Base-by-base conservation (phyloP, 345 rosid genomes). In the Citrus australasica region DNA sequence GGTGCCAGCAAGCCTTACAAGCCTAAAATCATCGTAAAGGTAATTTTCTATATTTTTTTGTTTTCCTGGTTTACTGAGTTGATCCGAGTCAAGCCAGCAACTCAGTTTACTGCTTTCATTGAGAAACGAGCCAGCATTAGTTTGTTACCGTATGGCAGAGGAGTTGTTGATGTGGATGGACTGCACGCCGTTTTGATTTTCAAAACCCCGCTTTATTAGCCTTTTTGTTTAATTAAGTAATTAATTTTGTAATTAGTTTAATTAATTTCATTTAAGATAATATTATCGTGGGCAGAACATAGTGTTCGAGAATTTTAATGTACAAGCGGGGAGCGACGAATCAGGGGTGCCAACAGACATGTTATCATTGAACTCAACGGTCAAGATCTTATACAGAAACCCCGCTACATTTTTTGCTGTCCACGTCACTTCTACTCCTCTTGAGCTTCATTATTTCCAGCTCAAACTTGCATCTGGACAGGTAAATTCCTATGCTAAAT, bases 321-420 rank as follows among this genome's bases (percentile, higher is more conserved):
- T 94, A 30, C 99, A 96, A 74, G 97, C 99, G 3, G 99, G 99
- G 80, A 96, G 69, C 69, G 99, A 96, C 79, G 77, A 48, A 28
- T 80, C 94, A 5, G 99, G 99, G 51, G 97, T 96, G 76, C 88
- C 97, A 55, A 96, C 99, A 32, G 99, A 96, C 74, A 96, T 96
- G 99, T 77, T 96, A 58, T 79, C 99, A 13, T 64, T 96, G 65
- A 96, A 96, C 79, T 92, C 97, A 25, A 93, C 99, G 90, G 98
- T 96, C 68, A 90, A 78, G 94, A 86, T 96, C 76, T 86, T 83
- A 30, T 96, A 91, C 90, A 80, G 86, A 67, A 96, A 96, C 67
- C 93, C 98, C 4, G 94, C 91, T 4, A 89, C 95, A 2, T 96
- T 96, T 80, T 96, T 87, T 69, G 87, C 97, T 84, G 97, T 96